Evolutionary conservation across 345 rosid species (phyloP).

Genomic region (Eucalyptus curtisii): DNA sequence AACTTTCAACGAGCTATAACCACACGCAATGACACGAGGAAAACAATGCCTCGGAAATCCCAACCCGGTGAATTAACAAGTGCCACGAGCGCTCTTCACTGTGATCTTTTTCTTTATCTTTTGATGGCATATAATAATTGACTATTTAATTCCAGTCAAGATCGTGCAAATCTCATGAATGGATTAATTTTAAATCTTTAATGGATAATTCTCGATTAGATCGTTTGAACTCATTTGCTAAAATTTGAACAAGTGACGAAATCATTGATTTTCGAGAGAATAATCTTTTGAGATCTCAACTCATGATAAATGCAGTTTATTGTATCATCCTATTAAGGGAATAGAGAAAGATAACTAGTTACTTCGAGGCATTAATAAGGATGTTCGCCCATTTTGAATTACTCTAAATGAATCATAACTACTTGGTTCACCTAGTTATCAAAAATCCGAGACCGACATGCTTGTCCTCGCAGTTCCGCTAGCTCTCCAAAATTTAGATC

Average conservation of each 20-base stretch:
- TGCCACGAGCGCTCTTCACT: rapidly evolving
- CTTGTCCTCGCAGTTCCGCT: rapidly evolving
- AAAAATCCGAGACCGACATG: not conserved
- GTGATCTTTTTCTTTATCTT: not conserved
- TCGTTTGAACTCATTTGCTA: rapidly evolving
- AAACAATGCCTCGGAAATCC: not conserved
- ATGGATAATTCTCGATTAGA: not conserved
- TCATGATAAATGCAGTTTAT: not conserved
- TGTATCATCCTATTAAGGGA: rapidly evolving
- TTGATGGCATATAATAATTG: no score
- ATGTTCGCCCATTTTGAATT: not conserved
- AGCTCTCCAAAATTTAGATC: not conserved
- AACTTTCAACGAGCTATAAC: not conserved
- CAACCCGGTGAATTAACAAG: not conserved
- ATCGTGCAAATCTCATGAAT: not conserved
- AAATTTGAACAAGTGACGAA: rapidly evolving
- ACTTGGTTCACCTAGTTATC: not conserved
- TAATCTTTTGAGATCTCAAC: not conserved
- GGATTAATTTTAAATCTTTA: rapidly evolving
- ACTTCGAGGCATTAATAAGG: not conserved
- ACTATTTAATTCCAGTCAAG: rapidly evolving
- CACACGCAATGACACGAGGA: not conserved
- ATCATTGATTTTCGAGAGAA: rapidly evolving
- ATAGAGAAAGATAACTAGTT: not conserved
- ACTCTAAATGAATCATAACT: no score